Base-by-base conservation (phyloP, 148 eudicot genomes). In the Fallopia convolvulus region DNA sequence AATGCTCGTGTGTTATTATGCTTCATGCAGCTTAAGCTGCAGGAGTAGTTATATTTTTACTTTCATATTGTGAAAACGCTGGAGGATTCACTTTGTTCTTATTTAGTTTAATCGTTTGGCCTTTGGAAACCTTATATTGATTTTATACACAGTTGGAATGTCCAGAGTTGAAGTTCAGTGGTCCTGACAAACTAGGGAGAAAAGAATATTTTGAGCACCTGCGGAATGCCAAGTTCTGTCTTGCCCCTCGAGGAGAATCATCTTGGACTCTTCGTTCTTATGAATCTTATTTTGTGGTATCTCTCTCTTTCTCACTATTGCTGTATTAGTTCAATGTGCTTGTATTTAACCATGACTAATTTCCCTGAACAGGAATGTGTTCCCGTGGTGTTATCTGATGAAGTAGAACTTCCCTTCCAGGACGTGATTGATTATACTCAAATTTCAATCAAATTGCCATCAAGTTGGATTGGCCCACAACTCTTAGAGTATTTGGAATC, bases 201-300 rank as follows among this genome's bases (percentile, higher is more conserved):
- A 87, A 56, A 74, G 96, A 90, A 11, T 94, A 94, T 76, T 94
- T 94, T 81, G 86, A 88, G 74, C 99, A 94, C 85, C 94, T 94
- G 30, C 87, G 96, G 70, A 94, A 92, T 88, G 93, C 99, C 46
- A 94, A 88, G 79, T 94, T 94, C 87, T 94, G 99, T 83, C 88
- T 94, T 53, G 96, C 99, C 74, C 99, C 99, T 56, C 96, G 99
- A 61, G 99, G 99, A 74, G 99, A 94, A 82, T 94, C 99, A 5
- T 94, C 99, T 48, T 94, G 97, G 99, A 94, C 99, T 52, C 96
- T 94, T 77, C 97, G 97, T 76, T 94, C 92, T 74, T 94, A 90
- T 44, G 97, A 94, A 84, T 86, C 99, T 4, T 94, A 89, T 79
- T 94, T 94, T 88, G 97, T 94, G 99, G 97, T 94, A 80, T 86